These are phyloP conservation scores for Trichoderma simmonsii DNA, from an alignment of 2,329 filamentous ascomycete species.

Conservation along the genomic window DNA sequence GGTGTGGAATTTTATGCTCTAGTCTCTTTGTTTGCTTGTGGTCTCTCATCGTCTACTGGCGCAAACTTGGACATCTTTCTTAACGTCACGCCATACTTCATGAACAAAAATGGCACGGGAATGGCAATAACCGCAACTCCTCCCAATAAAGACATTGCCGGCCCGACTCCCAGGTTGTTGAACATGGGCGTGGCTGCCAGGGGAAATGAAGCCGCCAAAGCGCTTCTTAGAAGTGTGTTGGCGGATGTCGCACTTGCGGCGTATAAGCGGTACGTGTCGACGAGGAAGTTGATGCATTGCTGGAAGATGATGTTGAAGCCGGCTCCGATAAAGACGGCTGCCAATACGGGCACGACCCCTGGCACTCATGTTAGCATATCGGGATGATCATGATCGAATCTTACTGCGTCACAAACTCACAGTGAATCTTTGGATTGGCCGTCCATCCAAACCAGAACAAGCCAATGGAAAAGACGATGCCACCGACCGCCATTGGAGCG, in stretches of 20 bases:
- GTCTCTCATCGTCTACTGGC: neutral
- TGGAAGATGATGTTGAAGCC: constrained; percentile 46
- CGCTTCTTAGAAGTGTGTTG: constrained; percentile 55
- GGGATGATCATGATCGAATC: too few species aligned
- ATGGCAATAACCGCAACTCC: neutral
- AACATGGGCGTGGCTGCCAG: constrained; percentile 43
- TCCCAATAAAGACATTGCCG: constrained; percentile 47
- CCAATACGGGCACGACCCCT: neutral
- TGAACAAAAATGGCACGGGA: constrained; percentile 13
- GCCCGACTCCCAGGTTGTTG: neutral
- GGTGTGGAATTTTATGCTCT: neutral
- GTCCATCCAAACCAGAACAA: constrained; percentile 64
- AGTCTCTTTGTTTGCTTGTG: neutral
- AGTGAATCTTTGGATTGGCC: constrained; percentile 30
- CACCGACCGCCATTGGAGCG: constrained; percentile 54
- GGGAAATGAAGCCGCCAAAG: constrained; percentile 58
- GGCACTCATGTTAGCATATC: neutral
- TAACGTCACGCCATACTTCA: neutral
- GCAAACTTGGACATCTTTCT: constrained; percentile 1
- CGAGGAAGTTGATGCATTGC: constrained; percentile 51
- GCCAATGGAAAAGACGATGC: constrained; percentile 51
- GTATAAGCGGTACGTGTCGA: constrained; percentile 53
- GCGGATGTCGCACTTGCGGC: constrained; percentile 63
- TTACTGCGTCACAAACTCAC: constrained; percentile 1
- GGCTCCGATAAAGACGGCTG: constrained; percentile 34